A percentile compares a stretch with the other conserved stretches of the same genome.
These are phyloP conservation scores for Diaporthe aspalathi DNA, from an alignment of 2,329 filamentous ascomycete genomes.

Conservation along the genomic window DNA sequence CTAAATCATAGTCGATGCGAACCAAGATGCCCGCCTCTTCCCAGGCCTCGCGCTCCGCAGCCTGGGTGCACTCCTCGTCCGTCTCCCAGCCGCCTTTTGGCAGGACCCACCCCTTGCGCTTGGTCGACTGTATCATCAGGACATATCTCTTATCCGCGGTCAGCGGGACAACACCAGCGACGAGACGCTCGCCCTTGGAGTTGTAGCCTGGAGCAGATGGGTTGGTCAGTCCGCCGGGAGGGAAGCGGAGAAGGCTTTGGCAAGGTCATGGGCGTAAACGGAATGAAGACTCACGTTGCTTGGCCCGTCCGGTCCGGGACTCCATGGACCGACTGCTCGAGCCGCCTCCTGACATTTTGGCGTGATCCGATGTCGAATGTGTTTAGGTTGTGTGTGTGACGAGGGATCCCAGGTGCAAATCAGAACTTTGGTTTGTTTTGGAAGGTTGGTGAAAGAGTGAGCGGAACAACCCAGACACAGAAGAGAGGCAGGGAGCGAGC, in stretches of 20 bases:
- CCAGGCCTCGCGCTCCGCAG: slow-evolving; percentile 93
- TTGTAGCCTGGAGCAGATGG: slow-evolving; percentile 79
- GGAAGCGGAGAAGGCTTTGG: slow-evolving; percentile 28
- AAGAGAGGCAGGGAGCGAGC: slow-evolving; percentile 11
- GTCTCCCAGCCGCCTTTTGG: slow-evolving; percentile 98
- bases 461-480: slow-evolving; percentile 22
- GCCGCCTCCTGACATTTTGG: slow-evolving; percentile 38
- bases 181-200: slow-evolving; percentile 89
- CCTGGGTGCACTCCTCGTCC: slow-evolving; percentile 87
- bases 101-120: slow-evolving; percentile 93
- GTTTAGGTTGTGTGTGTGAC: slow-evolving; percentile 43
- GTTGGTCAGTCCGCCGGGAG: slow-evolving; percentile 51
- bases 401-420: slow-evolving; percentile 19
- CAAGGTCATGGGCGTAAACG: slow-evolving; percentile 41
- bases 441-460: neutral
- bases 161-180: slow-evolving; percentile 93
- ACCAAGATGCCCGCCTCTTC: slow-evolving; percentile 95
- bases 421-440: neutral
- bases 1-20: slow-evolving; percentile 85
- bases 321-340: slow-evolving; percentile 69
- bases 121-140: slow-evolving; percentile 91
- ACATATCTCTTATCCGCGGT: slow-evolving; percentile 88
- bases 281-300: slow-evolving; percentile 76
- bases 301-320: slow-evolving; percentile 80
- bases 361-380: slow-evolving; percentile 36